phyloP scores from a whole-genome alignment of 1,139 yeast genomes.

The Keqinozyma sinolaborantium region DNA sequence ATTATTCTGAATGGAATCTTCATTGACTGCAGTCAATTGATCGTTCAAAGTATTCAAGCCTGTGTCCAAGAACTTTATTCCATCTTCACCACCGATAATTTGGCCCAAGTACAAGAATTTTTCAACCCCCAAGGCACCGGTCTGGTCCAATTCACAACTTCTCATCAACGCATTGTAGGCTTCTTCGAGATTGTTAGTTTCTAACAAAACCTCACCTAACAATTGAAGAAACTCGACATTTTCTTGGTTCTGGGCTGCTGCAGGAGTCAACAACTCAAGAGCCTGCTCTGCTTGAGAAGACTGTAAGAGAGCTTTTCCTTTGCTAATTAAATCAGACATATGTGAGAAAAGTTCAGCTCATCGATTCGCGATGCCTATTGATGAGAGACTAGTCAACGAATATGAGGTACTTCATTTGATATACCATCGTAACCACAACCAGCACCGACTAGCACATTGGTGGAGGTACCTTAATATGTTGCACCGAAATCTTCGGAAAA shows the following conservation, averaged over 20 bases:
- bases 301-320: conserved; percentile 30
- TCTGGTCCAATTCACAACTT: conserved; percentile 69
- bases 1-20: conserved; percentile 21
- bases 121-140: conserved; percentile 62
- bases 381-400: conserved; percentile 31
- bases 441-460: conserved; percentile 74
- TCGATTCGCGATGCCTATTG: conserved; percentile 6
- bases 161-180: conserved; percentile 65
- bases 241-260: conserved; percentile 21
- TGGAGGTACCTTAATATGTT: conserved; percentile 68
- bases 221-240: conserved; percentile 33
- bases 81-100: conserved; percentile 78
- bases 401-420: conserved; percentile 55
- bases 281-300: conserved; percentile 42
- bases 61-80: conserved; percentile 58
- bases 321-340: conserved; percentile 7
- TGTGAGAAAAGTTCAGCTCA: not conserved
- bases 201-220: conserved; percentile 76
- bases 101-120: conserved; percentile 91
- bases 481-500: conserved; percentile 51
- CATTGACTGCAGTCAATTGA: conserved; percentile 27
- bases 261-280: conserved; percentile 29
- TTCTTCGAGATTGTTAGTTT: conserved; percentile 70
- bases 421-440: conserved; percentile 71
- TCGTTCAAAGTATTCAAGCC: conserved; percentile 56